A percentile compares a stretch with the other conserved stretches of the same genome.
phyloP scores from a whole-genome alignment of 164 flowering plant genomes.

The Taxillus chinensis region DNA sequence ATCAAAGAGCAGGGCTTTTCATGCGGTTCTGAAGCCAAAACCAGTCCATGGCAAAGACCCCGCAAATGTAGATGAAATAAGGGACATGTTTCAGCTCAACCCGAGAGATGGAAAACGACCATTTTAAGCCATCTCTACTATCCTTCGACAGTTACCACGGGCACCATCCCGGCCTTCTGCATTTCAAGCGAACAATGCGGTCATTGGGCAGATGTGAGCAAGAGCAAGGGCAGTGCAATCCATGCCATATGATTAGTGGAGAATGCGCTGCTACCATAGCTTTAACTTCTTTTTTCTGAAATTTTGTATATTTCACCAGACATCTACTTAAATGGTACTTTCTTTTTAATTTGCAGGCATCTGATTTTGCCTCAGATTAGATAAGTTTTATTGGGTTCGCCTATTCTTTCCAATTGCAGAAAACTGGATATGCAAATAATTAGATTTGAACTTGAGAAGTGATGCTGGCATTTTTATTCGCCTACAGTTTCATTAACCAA shows the following conservation, averaged over 20 bases:
- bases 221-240: constrained; percentile 29
- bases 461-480: no score
- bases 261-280: neutral
- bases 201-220: constrained; percentile 26
- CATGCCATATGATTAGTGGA: constrained; percentile 38
- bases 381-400: constrained; percentile 3
- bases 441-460: constrained; percentile 5
- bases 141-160: constrained; percentile 40
- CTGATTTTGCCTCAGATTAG: constrained; percentile 10
- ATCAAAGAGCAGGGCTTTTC: constrained; percentile 23
- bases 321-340: neutral
- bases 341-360: neutral
- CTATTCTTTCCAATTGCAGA: constrained; percentile 28
- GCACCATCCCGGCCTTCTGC: constrained; percentile 75
- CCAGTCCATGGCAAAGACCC: constrained; percentile 58
- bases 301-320: constrained; percentile 5
- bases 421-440: constrained; percentile 14
- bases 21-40: constrained; percentile 59
- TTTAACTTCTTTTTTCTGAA: neutral
- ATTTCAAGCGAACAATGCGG: constrained; percentile 54
- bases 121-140: constrained; percentile 36
- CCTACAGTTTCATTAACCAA: no score
- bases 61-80: constrained; percentile 67
- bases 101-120: constrained; percentile 29
- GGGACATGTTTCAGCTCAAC: constrained; percentile 71